Percentiles rank a stretch among this genome's conserved stretches.
Evolutionary conservation across 768 basidiomycete genomes (phyloP).

Genomic region (Imleria badia): DNA sequence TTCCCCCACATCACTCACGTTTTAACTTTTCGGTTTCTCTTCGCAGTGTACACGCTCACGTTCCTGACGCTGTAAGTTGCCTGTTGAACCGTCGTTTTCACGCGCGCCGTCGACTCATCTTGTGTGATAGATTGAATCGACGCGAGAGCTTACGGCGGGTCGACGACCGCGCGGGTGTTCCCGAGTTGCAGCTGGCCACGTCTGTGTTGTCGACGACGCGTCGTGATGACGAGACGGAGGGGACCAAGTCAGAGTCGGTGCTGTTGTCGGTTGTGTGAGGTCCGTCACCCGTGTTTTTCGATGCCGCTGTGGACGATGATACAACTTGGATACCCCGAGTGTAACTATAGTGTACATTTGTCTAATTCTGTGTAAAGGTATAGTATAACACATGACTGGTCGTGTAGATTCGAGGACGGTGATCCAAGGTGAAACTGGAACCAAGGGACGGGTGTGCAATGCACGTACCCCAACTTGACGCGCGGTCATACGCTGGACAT

Average conservation of each 20-base stretch:
- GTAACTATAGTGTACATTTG: no score
- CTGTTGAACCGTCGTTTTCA: neutral
- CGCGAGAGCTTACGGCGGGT: neutral
- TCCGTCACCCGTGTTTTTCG: no score
- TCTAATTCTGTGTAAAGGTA: no score
- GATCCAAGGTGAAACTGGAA: no score
- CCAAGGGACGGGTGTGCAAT: no score
- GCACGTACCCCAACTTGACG: no score
- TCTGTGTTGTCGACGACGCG: neutral
- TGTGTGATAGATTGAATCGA: slow-evolving; percentile 10
- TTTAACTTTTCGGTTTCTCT: neutral
- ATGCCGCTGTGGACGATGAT: no score
- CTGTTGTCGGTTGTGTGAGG: no score
- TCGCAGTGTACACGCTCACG: slow-evolving; percentile 17
- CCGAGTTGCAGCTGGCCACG: neutral
- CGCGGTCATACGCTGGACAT: no score
- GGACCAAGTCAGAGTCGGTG: neutral
- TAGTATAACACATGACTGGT: no score
- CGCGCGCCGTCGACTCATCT: neutral
- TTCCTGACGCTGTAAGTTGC: slow-evolving; percentile 12
- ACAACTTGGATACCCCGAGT: no score
- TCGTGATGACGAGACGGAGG: neutral
- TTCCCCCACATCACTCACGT: neutral
- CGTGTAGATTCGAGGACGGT: no score
- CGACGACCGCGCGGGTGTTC: neutral